These are phyloP conservation scores for Monilinia fructigena DNA, from an alignment of 2,329 filamentous ascomycete genomes.

Conservation along the genomic window DNA sequence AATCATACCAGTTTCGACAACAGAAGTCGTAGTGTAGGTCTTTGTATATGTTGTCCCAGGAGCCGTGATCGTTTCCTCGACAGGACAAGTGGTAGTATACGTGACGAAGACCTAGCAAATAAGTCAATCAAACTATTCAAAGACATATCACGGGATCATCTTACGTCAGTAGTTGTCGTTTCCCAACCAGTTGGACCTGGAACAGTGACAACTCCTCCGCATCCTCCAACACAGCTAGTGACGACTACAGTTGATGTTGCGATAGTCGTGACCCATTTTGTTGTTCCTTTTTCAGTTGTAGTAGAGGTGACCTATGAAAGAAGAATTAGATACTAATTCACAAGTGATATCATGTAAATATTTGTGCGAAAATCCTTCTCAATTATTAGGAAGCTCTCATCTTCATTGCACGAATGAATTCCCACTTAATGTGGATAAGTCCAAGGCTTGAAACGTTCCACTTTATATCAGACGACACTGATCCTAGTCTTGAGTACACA, in stretches of 20 bases:
- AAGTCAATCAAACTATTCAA: not conserved
- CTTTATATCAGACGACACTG: not conserved
- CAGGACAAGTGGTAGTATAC: slow-evolving; percentile 21
- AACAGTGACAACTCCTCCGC: slow-evolving; percentile 19
- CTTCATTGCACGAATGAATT: not conserved
- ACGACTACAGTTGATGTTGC: slow-evolving; percentile 14
- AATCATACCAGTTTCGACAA: slow-evolving; percentile 37
- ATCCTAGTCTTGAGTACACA: not conserved
- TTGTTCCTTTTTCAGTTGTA: slow-evolving; percentile 11
- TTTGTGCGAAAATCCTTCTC: not conserved
- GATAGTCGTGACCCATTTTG: slow-evolving; percentile 7
- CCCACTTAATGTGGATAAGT: not conserved
- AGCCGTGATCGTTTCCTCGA: slow-evolving; percentile 8
- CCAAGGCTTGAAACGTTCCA: not conserved
- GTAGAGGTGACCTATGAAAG: slow-evolving; percentile 16
- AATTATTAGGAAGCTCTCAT: not conserved
- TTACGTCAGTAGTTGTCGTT: slow-evolving; percentile 23
- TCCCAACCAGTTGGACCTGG: slow-evolving; percentile 21
- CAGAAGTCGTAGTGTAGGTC: slow-evolving; percentile 47
- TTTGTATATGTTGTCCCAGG: slow-evolving; percentile 43
- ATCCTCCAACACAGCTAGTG: slow-evolving; percentile 21
- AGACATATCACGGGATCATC: not conserved
- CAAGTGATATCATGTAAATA: not conserved
- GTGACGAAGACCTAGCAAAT: slow-evolving; percentile 18
- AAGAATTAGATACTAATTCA: not conserved